Percentiles rank a stretch among this genome's conserved stretches.
Conservation (phyloP, 805 yeast genomes). For the Yarrowia deformans region DNA sequence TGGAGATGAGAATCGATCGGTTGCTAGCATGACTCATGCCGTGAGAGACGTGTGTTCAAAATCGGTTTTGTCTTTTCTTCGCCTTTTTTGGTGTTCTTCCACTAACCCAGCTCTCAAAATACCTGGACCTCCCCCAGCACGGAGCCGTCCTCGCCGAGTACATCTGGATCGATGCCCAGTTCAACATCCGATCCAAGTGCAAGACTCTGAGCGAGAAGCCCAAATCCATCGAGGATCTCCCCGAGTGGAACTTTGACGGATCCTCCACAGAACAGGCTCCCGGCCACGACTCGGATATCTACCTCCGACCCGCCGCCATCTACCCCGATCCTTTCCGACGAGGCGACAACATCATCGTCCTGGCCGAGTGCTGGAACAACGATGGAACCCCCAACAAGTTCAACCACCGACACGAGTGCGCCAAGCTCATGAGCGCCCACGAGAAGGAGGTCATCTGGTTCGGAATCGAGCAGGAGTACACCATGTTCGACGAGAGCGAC, state of each 20-base stretch:
- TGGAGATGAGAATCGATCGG: no score
- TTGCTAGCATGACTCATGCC: no score
- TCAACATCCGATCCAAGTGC: conserved; percentile 92
- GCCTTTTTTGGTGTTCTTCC: no score
- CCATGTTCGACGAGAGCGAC: conserved; percentile 89
- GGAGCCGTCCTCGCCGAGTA: conserved; percentile 93
- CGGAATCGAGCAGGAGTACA: conserved; percentile 98
- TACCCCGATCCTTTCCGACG: conserved; percentile 98
- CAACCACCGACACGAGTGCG: conserved; percentile 98
- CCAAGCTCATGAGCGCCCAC: conserved; percentile 93
- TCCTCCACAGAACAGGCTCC: conserved; percentile 99
- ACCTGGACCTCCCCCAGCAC: conserved; percentile 80
- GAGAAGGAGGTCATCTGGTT: conserved; percentile 88
- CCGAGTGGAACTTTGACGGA: conserved; percentile 99
- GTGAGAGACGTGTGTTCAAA: no score
- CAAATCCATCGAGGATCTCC: conserved; percentile 79
- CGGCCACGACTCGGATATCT: conserved; percentile 94
- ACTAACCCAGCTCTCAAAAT: conserved; percentile 56
- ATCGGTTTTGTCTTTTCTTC: no score
- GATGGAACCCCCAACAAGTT: conserved; percentile 99
- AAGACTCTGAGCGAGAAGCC: conserved; percentile 79
- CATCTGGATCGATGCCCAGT: conserved; percentile 96
- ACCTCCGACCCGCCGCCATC: conserved; percentile 92
- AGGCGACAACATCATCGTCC: conserved; percentile 94
- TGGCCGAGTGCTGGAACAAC: conserved; percentile 96